Conservation (phyloP, 768 basidiomycete genomes). For the Phallus indusiatus region DNA sequence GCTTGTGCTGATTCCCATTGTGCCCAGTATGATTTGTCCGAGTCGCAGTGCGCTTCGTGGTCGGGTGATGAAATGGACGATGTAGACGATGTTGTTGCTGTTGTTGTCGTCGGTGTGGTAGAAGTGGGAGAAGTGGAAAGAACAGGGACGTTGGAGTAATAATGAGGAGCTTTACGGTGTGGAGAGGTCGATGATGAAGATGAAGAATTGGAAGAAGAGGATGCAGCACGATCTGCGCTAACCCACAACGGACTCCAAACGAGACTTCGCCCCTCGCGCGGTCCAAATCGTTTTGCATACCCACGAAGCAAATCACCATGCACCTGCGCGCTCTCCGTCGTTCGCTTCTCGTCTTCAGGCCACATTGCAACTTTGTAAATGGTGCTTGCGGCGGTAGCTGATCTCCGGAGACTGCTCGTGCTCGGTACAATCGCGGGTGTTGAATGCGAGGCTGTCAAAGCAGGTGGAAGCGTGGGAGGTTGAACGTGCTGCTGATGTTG, state of each 20-base stretch:
- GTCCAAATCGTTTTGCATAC: slow-evolving; percentile 1
- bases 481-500: background rate
- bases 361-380: slow-evolving; percentile 3
- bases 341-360: slow-evolving; percentile 6
- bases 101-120: background rate
- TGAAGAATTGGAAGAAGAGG: background rate
- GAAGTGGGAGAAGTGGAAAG: background rate
- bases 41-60: background rate
- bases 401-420: background rate
- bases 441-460: background rate
- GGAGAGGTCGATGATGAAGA: background rate
- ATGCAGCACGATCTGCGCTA: background rate
- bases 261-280: slow-evolving; percentile 3
- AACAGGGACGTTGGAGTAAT: background rate
- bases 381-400: background rate
- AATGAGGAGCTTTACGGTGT: background rate
- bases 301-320: slow-evolving; percentile 1
- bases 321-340: slow-evolving; percentile 2
- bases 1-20: slow-evolving; percentile 1
- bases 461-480: background rate
- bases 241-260: slow-evolving; percentile 2
- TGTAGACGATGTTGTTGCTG: too few relatives aligned
- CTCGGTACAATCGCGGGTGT: background rate
- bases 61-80: too few relatives aligned
- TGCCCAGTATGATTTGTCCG: background rate